Conservation (phyloP, 2,329 filamentous ascomycete species). For the Elsinoe perseae region DNA sequence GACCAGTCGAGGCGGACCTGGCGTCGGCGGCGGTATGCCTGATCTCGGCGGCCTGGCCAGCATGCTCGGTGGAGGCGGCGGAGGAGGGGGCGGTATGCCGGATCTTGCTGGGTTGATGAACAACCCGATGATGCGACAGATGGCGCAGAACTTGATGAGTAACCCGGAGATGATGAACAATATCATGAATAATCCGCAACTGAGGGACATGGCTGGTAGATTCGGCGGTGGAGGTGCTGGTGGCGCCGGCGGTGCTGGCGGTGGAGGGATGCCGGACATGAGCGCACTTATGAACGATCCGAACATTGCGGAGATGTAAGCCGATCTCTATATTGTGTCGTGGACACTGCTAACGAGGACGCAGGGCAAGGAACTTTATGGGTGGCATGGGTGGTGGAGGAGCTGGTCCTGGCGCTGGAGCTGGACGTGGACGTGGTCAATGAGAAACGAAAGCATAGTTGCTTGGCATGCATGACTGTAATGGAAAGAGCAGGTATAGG, state of each 20-base stretch:
- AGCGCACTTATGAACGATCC: conserved; percentile 84
- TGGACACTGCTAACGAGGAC: conserved; percentile 20
- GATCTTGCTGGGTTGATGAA: conserved; percentile 82
- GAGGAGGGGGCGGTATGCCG: conserved; percentile 71
- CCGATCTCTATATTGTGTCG: conserved; percentile 23
- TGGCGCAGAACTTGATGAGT: conserved; percentile 96
- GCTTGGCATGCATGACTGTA: neutral
- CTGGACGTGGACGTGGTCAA: conserved; percentile 18
- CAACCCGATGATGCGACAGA: conserved; percentile 96
- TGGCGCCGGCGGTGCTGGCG: conserved; percentile 29
- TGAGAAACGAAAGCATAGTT: neutral
- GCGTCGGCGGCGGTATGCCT: conserved; percentile 36
- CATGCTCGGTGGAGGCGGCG: conserved; percentile 48
- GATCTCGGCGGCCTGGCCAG: conserved; percentile 35
- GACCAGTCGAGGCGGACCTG: conserved; percentile 27
- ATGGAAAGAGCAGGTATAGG: neutral
- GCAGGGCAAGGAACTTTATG: conserved; percentile 61
- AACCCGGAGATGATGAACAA: conserved; percentile 89
- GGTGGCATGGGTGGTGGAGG: conserved; percentile 45
- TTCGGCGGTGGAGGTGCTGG: conserved; percentile 48
- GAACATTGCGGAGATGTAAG: conserved; percentile 85
- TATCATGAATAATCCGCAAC: conserved; percentile 85
- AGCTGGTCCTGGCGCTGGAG: conserved; percentile 24
- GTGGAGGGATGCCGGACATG: conserved; percentile 82
- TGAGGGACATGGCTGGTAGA: conserved; percentile 78